Evolutionary conservation across 2,329 filamentous ascomycete species (phyloP).

Genomic region (Rutstroemia sp.): DNA sequence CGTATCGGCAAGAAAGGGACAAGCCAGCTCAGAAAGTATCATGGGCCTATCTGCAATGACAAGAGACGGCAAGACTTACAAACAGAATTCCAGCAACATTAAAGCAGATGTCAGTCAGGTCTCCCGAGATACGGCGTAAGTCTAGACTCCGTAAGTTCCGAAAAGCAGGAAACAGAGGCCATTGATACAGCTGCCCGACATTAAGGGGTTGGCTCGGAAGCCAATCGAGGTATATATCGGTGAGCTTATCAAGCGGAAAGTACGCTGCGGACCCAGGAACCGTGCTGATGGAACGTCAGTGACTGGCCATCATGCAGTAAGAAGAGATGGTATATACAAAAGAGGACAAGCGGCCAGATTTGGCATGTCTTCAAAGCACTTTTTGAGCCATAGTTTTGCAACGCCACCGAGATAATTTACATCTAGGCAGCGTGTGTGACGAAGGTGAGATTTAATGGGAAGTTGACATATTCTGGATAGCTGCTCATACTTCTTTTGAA

Average conservation of each 20-base stretch:
- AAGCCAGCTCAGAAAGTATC: background rate
- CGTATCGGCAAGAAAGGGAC: background rate
- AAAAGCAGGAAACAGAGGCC: background rate
- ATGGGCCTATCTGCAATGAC: background rate
- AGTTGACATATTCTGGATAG: background rate
- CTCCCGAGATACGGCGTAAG: background rate
- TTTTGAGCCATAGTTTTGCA: background rate
- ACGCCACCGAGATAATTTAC: background rate
- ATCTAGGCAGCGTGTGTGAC: background rate
- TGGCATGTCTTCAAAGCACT: background rate
- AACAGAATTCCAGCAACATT: background rate
- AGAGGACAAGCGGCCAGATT: background rate
- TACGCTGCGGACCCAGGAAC: background rate
- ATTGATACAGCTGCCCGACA: background rate
- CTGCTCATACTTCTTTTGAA: background rate
- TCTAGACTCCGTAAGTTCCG: background rate
- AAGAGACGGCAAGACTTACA: background rate
- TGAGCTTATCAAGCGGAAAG: background rate
- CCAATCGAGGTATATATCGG: background rate
- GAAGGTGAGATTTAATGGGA: background rate
- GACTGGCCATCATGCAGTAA: background rate
- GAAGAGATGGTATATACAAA: background rate
- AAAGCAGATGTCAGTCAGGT: background rate
- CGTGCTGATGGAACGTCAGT: background rate
- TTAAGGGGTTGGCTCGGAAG: rapidly evolving